Evolutionary conservation across 805 yeast genomes (phyloP).

Genomic region (Kurtzmaniella fragi): DNA sequence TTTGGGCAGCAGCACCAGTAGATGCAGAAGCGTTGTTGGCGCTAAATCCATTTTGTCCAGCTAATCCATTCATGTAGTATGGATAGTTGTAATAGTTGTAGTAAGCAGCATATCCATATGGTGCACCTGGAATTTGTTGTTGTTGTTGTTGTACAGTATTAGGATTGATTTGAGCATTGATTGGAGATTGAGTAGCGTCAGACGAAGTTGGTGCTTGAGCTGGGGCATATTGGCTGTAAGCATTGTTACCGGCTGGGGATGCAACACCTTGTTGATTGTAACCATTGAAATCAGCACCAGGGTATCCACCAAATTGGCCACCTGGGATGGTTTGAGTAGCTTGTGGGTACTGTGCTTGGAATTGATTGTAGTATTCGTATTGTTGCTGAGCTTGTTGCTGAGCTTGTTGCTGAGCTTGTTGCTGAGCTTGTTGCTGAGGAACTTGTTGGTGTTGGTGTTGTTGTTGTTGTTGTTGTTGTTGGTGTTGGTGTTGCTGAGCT

Average conservation of each 20-base stretch:
- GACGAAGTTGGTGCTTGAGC: slow-evolving; percentile 13
- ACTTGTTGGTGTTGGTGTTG: slow-evolving; percentile 12
- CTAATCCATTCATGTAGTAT: slow-evolving; percentile 28
- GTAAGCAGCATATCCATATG: slow-evolving; percentile 37
- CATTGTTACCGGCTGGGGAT: slow-evolving; percentile 18
- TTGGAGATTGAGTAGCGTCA: slow-evolving; percentile 18
- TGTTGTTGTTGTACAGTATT: slow-evolving; percentile 27
- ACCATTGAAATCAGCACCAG: slow-evolving; percentile 38
- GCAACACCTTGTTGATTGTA: slow-evolving; percentile 30
- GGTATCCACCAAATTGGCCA: slow-evolving; percentile 38
- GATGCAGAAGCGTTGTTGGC: slow-evolving; percentile 8
- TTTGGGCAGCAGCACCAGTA: slow-evolving; percentile 11
- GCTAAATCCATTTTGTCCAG: slow-evolving; percentile 17
- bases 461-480: slow-evolving; percentile 19
- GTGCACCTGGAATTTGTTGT: slow-evolving; percentile 29
- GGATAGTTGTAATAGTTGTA: slow-evolving; percentile 39
- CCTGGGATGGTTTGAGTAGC: slow-evolving; percentile 37
- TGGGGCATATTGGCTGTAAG: slow-evolving; percentile 17
- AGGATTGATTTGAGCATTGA: slow-evolving; percentile 13
- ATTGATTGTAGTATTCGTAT: slow-evolving; percentile 30
- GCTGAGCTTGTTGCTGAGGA: slow-evolving; percentile 12
- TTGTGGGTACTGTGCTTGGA: slow-evolving; percentile 34
- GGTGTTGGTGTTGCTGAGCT: slow-evolving; percentile 19
- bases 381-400: slow-evolving; percentile 21
- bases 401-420: slow-evolving; percentile 13